Base-by-base conservation (phyloP, 2,329 filamentous ascomycete species). In the Chrysoporthe deuterocubensis region DNA sequence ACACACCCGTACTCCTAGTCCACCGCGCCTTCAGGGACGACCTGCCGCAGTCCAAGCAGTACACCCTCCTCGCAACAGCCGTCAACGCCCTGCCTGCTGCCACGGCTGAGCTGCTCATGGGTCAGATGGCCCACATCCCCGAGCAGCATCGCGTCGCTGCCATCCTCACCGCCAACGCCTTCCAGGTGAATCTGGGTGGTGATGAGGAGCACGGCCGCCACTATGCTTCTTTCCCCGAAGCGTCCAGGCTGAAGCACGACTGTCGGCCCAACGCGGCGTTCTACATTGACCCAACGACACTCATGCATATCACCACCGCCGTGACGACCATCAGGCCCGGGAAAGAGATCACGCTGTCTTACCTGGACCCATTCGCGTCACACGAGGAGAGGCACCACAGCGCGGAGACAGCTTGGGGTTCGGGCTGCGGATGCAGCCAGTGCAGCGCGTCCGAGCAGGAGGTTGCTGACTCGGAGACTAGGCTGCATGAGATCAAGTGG, bases 261-360 rank as follows among this genome's bases (percentile, higher is more conserved):
- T 81, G 80, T 60, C 73, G 79, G 52, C 79, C 79, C 40, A 81
- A 81, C 16, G 34, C 64, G 78, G 79, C 67, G 43, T 79, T 34
- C 75, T 78, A 67, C 78, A 79, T 71, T 76, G 77, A 67, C 59
- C 72, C 80, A 46, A 64, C 68, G 11, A 76, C 78, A 68, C 72
- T 78, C 32, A 78, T 77, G n/a, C 78, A 80, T 64, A 77, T 73
- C 43, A 76, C 76, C 9, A 71, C 78, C 26, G 80, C 80, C 4
- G 76, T 75, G 37, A 77, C 77, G 40, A 75, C 79, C 68, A 80
- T 81, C 52, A 58, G 46, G 13, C 56, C 74, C 0, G 79, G 78
- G 26, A 77, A 79, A 48, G 80, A 82, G 69, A 72, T 82, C 9
- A 77, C 74, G 61, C 72, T 81, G 52, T 77, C 73, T 21, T 81